Evolutionary conservation across 1,284 basidiomycete genomes (phyloP), one percentile per base, ranked within the genome.

Genomic region (Bjerkandera adusta): DNA sequence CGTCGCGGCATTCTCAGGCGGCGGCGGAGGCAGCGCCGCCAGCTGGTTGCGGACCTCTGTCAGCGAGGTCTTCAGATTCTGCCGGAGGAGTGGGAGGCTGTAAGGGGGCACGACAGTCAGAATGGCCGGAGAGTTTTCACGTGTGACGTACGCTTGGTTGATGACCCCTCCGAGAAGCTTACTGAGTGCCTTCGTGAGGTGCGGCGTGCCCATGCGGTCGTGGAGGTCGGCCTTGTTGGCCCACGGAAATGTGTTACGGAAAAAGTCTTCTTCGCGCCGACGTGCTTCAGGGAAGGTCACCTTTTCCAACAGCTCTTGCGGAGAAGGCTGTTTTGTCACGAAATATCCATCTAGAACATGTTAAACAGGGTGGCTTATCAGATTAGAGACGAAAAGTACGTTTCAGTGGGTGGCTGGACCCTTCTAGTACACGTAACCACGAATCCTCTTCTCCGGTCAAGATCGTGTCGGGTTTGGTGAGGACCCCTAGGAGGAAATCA

Each of bases 381-480:
- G 29, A 4, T 12, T 37, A 34, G 5, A 7, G 33, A 25, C 35
- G 25, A 3, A n/a, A 44, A 51, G 4, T 34, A 62, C 59, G 53
- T 77, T 6, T 71, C 66, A 22, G 88, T 74, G 36, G 27, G 16
- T 44, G 40, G 35, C 35, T 35, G 5, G 21, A 24, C 13, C 49
- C 49, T 29, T 47, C 45, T 10, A 51, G 38, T 4, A 83, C 74
- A 0, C 62, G 61, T 5, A 87, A 49, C 88, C 87, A 90, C 1
- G 55, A 56, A 0, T 60, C 55, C 51, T 88, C 81, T 25, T 87
- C 82, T 0, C 84, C 85, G 0, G 55, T 5, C 0, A 76, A 77
- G 35, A 89, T 85, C 3, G 81, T 78, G 58, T 91, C 89, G 0
- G 87, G 84, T 59, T 90, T 91, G 0, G 88, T 91, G 15, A 91